These are phyloP conservation scores for Wickerhamiella nectarea DNA, from an alignment of 805 yeast species.

Conservation along the genomic window DNA sequence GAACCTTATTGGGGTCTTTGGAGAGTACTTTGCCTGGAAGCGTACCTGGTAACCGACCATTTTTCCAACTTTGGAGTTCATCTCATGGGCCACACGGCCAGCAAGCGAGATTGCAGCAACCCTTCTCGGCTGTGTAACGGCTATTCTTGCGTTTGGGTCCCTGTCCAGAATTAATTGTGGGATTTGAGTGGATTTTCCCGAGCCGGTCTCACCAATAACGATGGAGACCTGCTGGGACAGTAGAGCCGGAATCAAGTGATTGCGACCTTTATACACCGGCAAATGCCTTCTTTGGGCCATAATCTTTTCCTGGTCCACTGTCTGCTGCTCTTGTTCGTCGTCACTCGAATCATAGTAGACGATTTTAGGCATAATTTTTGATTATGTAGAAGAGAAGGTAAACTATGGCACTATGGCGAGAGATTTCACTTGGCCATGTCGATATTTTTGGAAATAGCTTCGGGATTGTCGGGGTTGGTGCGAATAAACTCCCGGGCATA, in stretches of 20 bases:
- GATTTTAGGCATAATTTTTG: not conserved
- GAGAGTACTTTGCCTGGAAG: constrained; percentile 56
- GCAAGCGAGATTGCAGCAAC: constrained; percentile 96
- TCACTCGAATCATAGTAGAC: constrained; percentile 15
- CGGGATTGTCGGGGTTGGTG: constrained; percentile 1
- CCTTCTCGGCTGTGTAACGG: constrained; percentile 93
- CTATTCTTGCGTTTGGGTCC: constrained; percentile 41
- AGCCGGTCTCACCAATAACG: constrained; percentile 92
- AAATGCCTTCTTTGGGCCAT: constrained; percentile 41
- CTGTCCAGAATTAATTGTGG: constrained; percentile 68
- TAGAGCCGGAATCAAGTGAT: constrained; percentile 44
- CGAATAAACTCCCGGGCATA: constrained; percentile 7
- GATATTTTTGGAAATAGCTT: not conserved
- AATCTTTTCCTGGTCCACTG: constrained; percentile 26
- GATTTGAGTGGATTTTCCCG: constrained; percentile 94
- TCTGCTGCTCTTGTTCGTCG: constrained; percentile 8
- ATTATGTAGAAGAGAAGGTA: no score
- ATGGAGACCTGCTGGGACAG: constrained; percentile 52
- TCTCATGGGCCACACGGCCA: constrained; percentile 79
- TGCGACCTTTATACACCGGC: constrained; percentile 66
- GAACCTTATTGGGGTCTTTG: constrained; percentile 60
- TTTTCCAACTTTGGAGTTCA: constrained; percentile 61
- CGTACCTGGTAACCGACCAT: constrained; percentile 89
- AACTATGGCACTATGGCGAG: no score
- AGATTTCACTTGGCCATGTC: not conserved